Evolutionary conservation across 2,329 filamentous ascomycete genomes (phyloP).

Genomic region (Paecilomyces niveus): DNA sequence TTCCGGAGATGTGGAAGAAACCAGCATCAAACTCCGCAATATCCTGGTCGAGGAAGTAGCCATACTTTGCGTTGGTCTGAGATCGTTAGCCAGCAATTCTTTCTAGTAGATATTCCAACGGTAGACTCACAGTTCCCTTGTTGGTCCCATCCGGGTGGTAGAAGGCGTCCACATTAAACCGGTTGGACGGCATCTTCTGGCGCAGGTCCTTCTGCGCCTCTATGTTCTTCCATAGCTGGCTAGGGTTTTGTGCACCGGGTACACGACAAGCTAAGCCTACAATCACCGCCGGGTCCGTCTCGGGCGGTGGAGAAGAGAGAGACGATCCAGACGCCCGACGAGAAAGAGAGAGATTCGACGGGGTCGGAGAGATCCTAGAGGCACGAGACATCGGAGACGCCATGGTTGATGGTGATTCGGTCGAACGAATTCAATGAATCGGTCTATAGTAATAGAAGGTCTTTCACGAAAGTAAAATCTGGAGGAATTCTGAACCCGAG

Average conservation of each 20-base stretch:
- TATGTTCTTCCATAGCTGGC: neutral
- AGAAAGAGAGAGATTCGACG: neutral
- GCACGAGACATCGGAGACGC: neutral
- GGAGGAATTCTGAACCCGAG: neutral
- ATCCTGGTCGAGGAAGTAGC: slow-evolving; percentile 12
- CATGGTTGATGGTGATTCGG: neutral
- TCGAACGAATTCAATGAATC: neutral
- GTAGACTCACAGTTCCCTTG: slow-evolving; percentile 1
- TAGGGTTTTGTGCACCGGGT: neutral
- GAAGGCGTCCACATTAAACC: slow-evolving; percentile 19
- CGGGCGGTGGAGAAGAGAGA: neutral
- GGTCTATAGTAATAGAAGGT: neutral
- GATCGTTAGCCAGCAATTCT: neutral
- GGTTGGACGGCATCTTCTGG: slow-evolving; percentile 1
- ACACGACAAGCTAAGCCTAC: neutral
- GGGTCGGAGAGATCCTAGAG: neutral
- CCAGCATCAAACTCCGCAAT: slow-evolving; percentile 16
- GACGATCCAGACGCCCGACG: neutral
- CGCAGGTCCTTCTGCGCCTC: slow-evolving; percentile 1
- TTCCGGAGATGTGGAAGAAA: slow-evolving; percentile 15
- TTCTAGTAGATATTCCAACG: neutral
- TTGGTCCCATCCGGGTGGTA: slow-evolving; percentile 9
- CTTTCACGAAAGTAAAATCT: neutral
- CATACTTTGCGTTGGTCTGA: slow-evolving; percentile 9
- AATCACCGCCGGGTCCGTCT: neutral